Base-by-base conservation (phyloP, 768 basidiomycete genomes). In the Naganishia randhawae region DNA sequence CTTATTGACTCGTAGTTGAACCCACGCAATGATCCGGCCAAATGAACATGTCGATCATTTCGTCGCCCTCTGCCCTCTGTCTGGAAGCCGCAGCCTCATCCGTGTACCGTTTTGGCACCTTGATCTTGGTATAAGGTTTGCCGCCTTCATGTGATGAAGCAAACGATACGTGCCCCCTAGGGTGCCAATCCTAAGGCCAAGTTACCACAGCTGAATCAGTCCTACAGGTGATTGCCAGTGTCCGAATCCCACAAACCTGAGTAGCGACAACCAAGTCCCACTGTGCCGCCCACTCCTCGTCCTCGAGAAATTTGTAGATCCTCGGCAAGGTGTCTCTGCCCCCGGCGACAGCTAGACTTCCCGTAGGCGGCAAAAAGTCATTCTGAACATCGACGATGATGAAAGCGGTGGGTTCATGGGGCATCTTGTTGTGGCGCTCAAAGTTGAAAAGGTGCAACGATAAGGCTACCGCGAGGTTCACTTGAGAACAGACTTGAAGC, bases 361-460 rank as follows among this genome's bases (percentile, higher is more conserved):
- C 91, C 22, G 81, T 77, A 0, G 81, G 81, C 0, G 83, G 83
- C 31, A 91, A 84, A 73, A 94, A 94, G 77, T 94, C 91, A 74
- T 89, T 85, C 76, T 94, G 91, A 78, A 90, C 84, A 75, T 92
- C 91, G 41, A 92, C 81, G 65, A 91, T 84, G 62, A 91, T 74
- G 25, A 91, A 82, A 0, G 87, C 89, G 19, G 66, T 61, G n/a
- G 54, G 54, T 10, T 22, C 19, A 6, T 7, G 14, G 19, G n/a
- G 19, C 54, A 57, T 57, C n/a, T n/a, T n/a, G n/a, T n/a, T n/a
- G n/a, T n/a, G n/a, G n/a, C n/a, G n/a, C n/a, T n/a, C n/a, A n/a
- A n/a, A n/a, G n/a, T n/a, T n/a, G n/a, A n/a, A n/a, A n/a, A n/a
- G n/a, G n/a, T n/a, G n/a, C n/a, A n/a, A n/a, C n/a, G n/a, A n/a